phyloP scores from a whole-genome alignment of 345 rosid species.

The Brassica incana region DNA sequence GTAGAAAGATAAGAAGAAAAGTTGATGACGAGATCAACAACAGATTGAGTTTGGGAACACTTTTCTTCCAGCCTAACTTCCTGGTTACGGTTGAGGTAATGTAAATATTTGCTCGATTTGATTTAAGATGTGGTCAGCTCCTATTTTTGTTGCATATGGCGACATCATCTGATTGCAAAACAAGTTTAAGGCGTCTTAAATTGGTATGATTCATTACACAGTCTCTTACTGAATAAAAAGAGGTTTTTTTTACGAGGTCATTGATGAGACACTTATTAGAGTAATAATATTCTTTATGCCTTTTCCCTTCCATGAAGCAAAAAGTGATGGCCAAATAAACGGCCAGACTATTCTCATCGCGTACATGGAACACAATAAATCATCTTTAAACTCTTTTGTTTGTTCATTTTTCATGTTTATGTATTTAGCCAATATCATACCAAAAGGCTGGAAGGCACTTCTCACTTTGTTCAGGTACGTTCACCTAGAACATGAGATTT shows the following conservation, averaged over 20 bases:
- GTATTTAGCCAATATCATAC: constrained; percentile 46
- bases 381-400: background rate
- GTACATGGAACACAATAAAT: background rate
- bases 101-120: too few relatives aligned
- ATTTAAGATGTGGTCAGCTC: too few relatives aligned
- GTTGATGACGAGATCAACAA: too few relatives aligned
- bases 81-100: too few relatives aligned
- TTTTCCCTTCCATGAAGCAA: constrained; percentile 48
- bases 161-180: background rate
- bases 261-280: constrained; percentile 76
- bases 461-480: constrained; percentile 70
- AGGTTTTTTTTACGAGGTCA: constrained; percentile 45
- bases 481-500: constrained; percentile 62
- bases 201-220: background rate
- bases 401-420: background rate
- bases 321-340: constrained; percentile 41
- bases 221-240: background rate
- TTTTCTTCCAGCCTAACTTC: too few relatives aligned
- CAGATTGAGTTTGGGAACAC: too few relatives aligned
- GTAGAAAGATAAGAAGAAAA: background rate
- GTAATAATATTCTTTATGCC: constrained; percentile 50
- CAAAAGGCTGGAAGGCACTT: too few relatives aligned
- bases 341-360: background rate
- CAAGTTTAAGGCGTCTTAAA: background rate
- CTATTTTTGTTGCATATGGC: too few relatives aligned